A percentile compares a stretch with the other conserved stretches of the same genome.
These are phyloP conservation scores for Nemania sp. DNA, from an alignment of 2,329 filamentous ascomycete species.

Conservation along the genomic window DNA sequence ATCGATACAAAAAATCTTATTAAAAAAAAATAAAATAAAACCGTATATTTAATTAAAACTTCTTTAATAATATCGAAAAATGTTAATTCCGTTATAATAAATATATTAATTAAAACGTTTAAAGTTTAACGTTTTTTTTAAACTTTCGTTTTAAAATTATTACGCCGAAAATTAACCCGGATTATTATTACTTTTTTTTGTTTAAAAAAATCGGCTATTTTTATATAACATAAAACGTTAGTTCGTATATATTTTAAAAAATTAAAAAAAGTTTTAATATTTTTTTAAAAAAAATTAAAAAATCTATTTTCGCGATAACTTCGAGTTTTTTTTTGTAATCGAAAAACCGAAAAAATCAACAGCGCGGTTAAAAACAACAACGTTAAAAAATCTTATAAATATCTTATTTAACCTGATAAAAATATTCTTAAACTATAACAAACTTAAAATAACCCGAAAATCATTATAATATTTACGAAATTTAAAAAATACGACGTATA, in stretches of 20 bases:
- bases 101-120: too few species aligned
- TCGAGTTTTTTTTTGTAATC: background rate
- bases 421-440: too few species aligned
- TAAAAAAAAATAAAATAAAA: background rate
- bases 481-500: background rate
- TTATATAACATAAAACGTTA: too few species aligned
- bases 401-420: background rate
- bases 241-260: too few species aligned
- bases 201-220: too few species aligned
- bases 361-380: background rate
- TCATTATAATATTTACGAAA: background rate
- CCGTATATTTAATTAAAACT: conserved; percentile 4
- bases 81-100: too few species aligned
- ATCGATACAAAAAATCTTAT: too few species aligned
- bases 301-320: background rate
- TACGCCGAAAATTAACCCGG: too few species aligned
- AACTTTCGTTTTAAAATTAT: too few species aligned
- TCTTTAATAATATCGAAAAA: too few species aligned
- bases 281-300: background rate
- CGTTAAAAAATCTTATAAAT: background rate
- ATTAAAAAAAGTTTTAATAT: background rate
- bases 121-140: background rate
- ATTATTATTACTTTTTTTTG: too few species aligned
- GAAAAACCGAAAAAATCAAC: background rate
- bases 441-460: background rate